Conservation (phyloP, 2,329 filamentous ascomycete species). For the Botryotinia globosa region DNA sequence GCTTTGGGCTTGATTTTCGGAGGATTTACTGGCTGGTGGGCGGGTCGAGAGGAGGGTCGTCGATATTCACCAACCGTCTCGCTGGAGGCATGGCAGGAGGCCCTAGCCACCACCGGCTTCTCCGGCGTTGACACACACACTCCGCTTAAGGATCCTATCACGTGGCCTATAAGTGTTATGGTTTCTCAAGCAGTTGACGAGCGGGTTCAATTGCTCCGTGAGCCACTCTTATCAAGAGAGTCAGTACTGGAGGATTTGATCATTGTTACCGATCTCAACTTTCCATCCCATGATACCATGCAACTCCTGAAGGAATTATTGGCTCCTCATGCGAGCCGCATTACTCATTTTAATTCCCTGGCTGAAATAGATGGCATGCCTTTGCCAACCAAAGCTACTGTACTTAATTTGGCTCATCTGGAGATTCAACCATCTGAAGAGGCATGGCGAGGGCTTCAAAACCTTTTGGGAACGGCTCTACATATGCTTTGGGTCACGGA, state of each 20-base stretch:
- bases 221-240: conserved; percentile 9
- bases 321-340: neutral
- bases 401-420: neutral
- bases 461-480: neutral
- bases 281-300: neutral
- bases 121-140: conserved; percentile 30
- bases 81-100: conserved; percentile 27
- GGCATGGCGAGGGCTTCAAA: neutral
- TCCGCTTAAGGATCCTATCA: conserved; percentile 10
- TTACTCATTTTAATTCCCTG: neutral
- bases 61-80: neutral
- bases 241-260: neutral
- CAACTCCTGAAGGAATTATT: neutral
- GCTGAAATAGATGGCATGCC: neutral
- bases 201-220: conserved; percentile 11
- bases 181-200: conserved; percentile 22
- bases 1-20: neutral
- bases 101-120: conserved; percentile 34
- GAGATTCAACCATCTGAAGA: neutral
- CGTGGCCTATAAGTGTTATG: neutral
- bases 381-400: neutral
- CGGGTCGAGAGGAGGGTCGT: conserved; percentile 23
- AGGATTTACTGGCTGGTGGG: conserved; percentile 23
- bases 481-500: neutral
- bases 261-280: neutral